Evolutionary conservation across 371 early-diverging fungal species (phyloP), one percentile per base, ranked within the genome.

Genomic region (Nematocida minor): DNA sequence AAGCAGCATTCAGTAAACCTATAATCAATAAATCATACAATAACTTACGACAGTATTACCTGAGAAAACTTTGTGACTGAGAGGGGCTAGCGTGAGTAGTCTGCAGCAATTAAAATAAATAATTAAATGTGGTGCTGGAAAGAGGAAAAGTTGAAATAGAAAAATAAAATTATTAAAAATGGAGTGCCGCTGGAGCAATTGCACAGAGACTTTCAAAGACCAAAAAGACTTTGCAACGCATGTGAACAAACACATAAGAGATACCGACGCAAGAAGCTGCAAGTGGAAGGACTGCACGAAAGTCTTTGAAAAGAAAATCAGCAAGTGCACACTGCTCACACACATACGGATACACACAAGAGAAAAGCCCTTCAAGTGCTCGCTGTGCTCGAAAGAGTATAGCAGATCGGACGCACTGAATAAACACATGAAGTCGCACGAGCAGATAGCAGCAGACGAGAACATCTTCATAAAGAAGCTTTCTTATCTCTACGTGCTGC

Each of bases 371-470:
- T 84, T 82, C 44, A 80, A 82, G 55, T 84, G 84, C 67, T 47
- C 55, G 7, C 27, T 64, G n/a, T 84, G 84, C 49, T 42, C 53
- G 4, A 80, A 81, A 38, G 68, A 79, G 53, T 84, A 82, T 63
- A 78, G 79, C 34, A 31, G 82, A n/a, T 67, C 81, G 29, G 84
- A 84, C 63, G 79, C 83, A n/a, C 69, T 84, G 31, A 84, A 79
- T 38, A 84, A 84, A 69, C 84, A 84, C 55, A 55, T 70, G 20
- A 78, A 81, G 32, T 51, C 78, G 34, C 84, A 84, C 46, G 83
- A 83, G 47, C 80, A 70, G 49, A 51, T 70, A 40, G 81, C 77
- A 38, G 67, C 79, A 34, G 60, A 66, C 31, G 63, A 79, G 32
- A 69, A 60, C 64, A 55, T 74, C 6, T 41, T 53, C 31, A 64